A percentile compares a stretch with the other conserved stretches of the same genome.
These are phyloP conservation scores for Hericium coralloides DNA, from an alignment of 768 basidiomycete genomes.

Conservation along the genomic window DNA sequence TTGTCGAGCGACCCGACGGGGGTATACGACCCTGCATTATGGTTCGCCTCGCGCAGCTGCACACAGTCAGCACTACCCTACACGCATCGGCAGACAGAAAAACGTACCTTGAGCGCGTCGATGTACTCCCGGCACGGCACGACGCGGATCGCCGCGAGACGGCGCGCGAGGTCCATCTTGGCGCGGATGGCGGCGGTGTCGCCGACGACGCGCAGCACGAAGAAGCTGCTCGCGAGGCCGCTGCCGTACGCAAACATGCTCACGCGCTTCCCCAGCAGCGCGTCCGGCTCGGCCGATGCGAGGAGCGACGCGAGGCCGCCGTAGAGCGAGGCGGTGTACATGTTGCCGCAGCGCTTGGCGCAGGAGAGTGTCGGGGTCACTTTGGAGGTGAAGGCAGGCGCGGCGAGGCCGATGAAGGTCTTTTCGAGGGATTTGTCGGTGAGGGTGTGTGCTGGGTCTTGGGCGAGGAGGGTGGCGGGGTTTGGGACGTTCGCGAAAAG, in stretches of 20 bases:
- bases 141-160: constrained; percentile 79
- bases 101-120: constrained; percentile 60
- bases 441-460: constrained; percentile 62
- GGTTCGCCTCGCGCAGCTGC: constrained; percentile 92
- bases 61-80: constrained; percentile 6
- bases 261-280: constrained; percentile 73
- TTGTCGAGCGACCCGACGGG: constrained; percentile 83
- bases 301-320: constrained; percentile 87
- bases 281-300: constrained; percentile 55
- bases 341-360: constrained; percentile 89
- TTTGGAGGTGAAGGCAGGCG: constrained; percentile 62
- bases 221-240: constrained; percentile 93
- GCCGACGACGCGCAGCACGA: constrained; percentile 74
- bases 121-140: constrained; percentile 88
- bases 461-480: constrained; percentile 57
- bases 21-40: constrained; percentile 77
- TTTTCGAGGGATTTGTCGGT: constrained; percentile 95
- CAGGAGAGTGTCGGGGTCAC: constrained; percentile 78
- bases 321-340: constrained; percentile 94
- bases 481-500: constrained; percentile 61
- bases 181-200: constrained; percentile 71
- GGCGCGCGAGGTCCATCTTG: constrained; percentile 71
- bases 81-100: not conserved
- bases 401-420: constrained; percentile 76
- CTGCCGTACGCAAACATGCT: constrained; percentile 92